phyloP scores from a whole-genome alignment of 371 early-diverging fungal species.

The Mortierella polycephala region DNA sequence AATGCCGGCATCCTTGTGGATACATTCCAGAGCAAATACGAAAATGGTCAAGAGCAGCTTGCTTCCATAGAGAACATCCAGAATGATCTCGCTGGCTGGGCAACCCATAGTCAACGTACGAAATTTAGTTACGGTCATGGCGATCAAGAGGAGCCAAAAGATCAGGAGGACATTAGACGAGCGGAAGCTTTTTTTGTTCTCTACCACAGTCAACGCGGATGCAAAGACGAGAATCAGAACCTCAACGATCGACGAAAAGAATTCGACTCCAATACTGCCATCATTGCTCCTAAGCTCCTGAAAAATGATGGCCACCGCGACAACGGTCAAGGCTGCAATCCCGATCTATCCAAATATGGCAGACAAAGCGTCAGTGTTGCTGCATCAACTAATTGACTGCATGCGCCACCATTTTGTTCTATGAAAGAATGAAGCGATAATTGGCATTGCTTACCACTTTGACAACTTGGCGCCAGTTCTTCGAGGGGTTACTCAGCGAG shows the following conservation, averaged over 20 bases:
- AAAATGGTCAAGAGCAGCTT: slow-evolving; percentile 12
- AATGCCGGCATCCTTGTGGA: slow-evolving; percentile 38
- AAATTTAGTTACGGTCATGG: slow-evolving; percentile 62
- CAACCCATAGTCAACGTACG: slow-evolving; percentile 69
- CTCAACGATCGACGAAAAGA: slow-evolving; percentile 28
- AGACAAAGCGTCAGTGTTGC: neutral
- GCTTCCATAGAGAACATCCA: slow-evolving; percentile 51
- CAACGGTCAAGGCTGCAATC: slow-evolving; percentile 19
- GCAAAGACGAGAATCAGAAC: slow-evolving; percentile 22
- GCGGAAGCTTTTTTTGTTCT: slow-evolving; percentile 75
- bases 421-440: neutral
- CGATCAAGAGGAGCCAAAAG: slow-evolving; percentile 78
- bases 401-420: neutral
- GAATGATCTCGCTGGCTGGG: slow-evolving; percentile 66
- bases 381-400: neutral
- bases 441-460: slow-evolving; percentile 65
- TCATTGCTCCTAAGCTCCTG: slow-evolving; percentile 15
- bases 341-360: slow-evolving; percentile 12
- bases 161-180: slow-evolving; percentile 79
- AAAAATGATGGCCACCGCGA: slow-evolving; percentile 9
- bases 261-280: slow-evolving; percentile 23
- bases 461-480: slow-evolving; percentile 61
- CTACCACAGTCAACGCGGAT: slow-evolving; percentile 67
- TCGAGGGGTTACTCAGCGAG: slow-evolving; percentile 56
- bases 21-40: slow-evolving; percentile 38